Percentiles rank a stretch among this genome's conserved stretches.
phyloP scores from a whole-genome alignment of 306 rosid species.

The Sindora glabra region DNA sequence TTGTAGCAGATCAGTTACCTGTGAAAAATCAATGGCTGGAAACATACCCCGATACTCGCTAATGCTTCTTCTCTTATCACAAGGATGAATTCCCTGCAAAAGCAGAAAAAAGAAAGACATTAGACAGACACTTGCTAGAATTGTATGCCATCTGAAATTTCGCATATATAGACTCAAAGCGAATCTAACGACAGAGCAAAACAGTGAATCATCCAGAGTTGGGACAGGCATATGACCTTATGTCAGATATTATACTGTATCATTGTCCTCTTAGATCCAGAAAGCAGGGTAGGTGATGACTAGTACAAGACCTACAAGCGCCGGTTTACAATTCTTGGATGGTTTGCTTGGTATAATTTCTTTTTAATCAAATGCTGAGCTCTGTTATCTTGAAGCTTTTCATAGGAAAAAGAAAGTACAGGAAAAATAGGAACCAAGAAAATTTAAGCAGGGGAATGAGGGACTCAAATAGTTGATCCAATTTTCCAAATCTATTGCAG shows the following conservation, averaged over 20 bases:
- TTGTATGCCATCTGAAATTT: neutral
- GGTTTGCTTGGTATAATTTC: neutral
- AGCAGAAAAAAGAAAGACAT: constrained; percentile 10
- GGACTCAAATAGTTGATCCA: neutral
- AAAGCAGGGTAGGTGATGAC: neutral
- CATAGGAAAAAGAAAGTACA: neutral
- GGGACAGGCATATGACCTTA: neutral
- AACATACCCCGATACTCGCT: constrained; percentile 61
- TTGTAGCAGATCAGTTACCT: constrained; percentile 37
- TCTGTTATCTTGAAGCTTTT: neutral
- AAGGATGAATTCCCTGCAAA: constrained; percentile 86
- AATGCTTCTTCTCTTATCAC: constrained; percentile 85
- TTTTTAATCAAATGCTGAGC: neutral
- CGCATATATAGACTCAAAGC: neutral
- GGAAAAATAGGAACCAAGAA: neutral
- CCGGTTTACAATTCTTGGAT: neutral
- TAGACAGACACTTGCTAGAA: neutral
- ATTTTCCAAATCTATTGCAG: neutral
- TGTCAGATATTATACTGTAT: neutral
- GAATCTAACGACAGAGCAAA: neutral
- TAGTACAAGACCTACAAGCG: neutral
- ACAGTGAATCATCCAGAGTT: neutral
- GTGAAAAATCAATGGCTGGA: constrained; percentile 87
- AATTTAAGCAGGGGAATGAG: neutral
- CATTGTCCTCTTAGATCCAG: neutral